Conservation (phyloP, 2,329 filamentous ascomycete species). For the Colletotrichum sp. region DNA sequence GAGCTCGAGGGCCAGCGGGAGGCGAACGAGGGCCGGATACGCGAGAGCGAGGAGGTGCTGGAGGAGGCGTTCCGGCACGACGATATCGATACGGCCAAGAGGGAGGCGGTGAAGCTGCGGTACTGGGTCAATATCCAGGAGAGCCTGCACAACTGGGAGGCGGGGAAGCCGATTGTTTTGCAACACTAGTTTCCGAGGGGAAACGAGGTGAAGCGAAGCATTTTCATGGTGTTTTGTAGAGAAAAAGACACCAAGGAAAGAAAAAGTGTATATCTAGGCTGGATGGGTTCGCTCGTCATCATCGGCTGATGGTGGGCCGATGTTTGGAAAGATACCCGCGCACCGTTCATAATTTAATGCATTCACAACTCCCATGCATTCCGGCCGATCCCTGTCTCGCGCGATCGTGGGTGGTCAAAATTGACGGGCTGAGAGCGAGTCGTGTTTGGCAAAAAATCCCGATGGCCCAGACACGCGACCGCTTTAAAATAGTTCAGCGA, state of each 20-base stretch:
- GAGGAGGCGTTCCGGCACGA: slow-evolving; percentile 69
- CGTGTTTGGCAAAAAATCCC: slow-evolving; percentile 15
- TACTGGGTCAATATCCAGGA: slow-evolving; percentile 93
- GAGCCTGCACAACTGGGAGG: slow-evolving; percentile 83
- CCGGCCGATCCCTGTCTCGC: not conserved
- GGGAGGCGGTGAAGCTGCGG: slow-evolving; percentile 77
- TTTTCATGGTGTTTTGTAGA: not conserved
- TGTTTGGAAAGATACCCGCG: slow-evolving; percentile 13
- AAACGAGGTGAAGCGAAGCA: not conserved
- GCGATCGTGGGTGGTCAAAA: not conserved
- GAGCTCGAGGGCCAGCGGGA: slow-evolving; percentile 64
- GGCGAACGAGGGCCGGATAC: slow-evolving; percentile 73
- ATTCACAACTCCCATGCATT: not conserved
- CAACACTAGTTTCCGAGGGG: slow-evolving; percentile 43
- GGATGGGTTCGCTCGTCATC: slow-evolving; percentile 7
- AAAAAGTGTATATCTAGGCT: not conserved
- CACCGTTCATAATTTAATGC: not conserved
- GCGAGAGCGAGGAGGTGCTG: slow-evolving; percentile 65
- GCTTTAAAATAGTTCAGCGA: not conserved
- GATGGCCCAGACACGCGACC: not conserved
- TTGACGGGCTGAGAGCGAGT: not conserved
- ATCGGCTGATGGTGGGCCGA: slow-evolving; percentile 21
- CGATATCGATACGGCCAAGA: slow-evolving; percentile 69
- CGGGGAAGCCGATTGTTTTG: slow-evolving; percentile 66
- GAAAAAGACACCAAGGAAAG: not conserved